phyloP scores from a whole-genome alignment of 306 rosid genomes.

The Rosa chinensis region DNA sequence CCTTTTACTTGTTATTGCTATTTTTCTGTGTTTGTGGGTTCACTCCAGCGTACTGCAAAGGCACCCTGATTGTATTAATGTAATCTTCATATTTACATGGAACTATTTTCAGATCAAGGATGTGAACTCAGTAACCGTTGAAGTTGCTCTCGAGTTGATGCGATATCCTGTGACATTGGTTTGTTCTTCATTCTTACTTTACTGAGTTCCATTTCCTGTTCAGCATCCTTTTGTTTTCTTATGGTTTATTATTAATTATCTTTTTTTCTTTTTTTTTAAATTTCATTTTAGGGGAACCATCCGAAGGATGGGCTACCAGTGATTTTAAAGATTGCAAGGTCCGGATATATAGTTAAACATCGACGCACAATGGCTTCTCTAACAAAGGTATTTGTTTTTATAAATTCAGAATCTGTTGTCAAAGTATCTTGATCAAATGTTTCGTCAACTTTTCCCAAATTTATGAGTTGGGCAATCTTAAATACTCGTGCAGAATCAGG shows the following conservation, averaged over 20 bases:
- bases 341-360: slow-evolving; percentile 65
- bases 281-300: slow-evolving; percentile 70
- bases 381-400: slow-evolving; percentile 56
- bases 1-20: slow-evolving; percentile 12
- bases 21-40: neutral
- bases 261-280: slow-evolving; percentile 9
- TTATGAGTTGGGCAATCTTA: slow-evolving; percentile 8
- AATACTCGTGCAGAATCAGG: slow-evolving; percentile 50
- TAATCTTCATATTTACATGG: slow-evolving; percentile 7
- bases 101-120: slow-evolving; percentile 66
- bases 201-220: slow-evolving; percentile 4
- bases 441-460: neutral
- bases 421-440: neutral
- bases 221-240: slow-evolving; percentile 1
- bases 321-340: slow-evolving; percentile 52
- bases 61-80: slow-evolving; percentile 9
- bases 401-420: slow-evolving; percentile 6
- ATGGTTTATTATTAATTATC: neutral
- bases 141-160: slow-evolving; percentile 62
- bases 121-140: slow-evolving; percentile 59
- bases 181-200: slow-evolving; percentile 28
- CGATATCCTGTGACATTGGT: slow-evolving; percentile 89
- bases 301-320: slow-evolving; percentile 82
- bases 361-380: slow-evolving; percentile 52
- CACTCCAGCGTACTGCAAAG: slow-evolving; percentile 1